Percentiles rank a stretch among this genome's conserved stretches.
Evolutionary conservation across 2,329 filamentous ascomycete species (phyloP).

Genomic region (Sporothrix brasiliensis): DNA sequence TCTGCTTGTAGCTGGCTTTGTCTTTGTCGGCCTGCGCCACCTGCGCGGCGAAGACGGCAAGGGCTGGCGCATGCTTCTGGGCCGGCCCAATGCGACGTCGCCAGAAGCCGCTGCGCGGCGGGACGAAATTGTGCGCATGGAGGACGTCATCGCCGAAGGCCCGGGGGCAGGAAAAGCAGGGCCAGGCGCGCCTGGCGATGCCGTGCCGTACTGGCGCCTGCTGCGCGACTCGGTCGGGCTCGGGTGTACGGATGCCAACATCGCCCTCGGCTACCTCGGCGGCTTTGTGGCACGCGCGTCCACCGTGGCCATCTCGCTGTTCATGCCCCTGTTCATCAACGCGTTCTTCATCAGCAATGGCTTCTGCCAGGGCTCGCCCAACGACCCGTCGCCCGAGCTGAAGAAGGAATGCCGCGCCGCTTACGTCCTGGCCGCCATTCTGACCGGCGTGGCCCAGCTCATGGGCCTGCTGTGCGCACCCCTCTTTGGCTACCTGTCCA

Average conservation of each 20-base stretch:
- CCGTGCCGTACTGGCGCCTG: conserved; percentile 61
- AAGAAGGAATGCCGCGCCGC: conserved; percentile 83
- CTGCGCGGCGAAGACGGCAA: conserved; percentile 76
- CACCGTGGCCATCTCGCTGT: conserved; percentile 91
- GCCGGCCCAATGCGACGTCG: conserved; percentile 39
- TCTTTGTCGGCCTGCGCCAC: conserved; percentile 74
- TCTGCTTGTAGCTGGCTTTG: conserved; percentile 70
- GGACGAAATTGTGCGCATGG: conserved; percentile 30
- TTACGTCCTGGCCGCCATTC: conserved; percentile 82
- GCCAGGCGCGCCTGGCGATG: conserved; percentile 16
- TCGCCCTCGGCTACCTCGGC: conserved; percentile 85
- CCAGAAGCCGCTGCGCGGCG: background rate
- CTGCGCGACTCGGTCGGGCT: conserved; percentile 66
- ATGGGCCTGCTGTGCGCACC: conserved; percentile 83
- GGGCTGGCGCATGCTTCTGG: conserved; percentile 64
- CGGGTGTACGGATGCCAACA: conserved; percentile 74
- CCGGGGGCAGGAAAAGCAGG: background rate
- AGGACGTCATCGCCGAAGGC: conserved; percentile 29
- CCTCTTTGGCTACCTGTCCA: conserved; percentile 82
- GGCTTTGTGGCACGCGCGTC: conserved; percentile 94
- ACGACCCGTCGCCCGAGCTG: conserved; percentile 70
- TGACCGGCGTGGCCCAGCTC: conserved; percentile 88
- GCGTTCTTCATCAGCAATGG: conserved; percentile 83
- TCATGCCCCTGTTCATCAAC: conserved; percentile 91
- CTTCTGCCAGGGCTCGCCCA: conserved; percentile 70